phyloP scores from a whole-genome alignment of 345 rosid genomes.

The Populus ilicifolia region DNA sequence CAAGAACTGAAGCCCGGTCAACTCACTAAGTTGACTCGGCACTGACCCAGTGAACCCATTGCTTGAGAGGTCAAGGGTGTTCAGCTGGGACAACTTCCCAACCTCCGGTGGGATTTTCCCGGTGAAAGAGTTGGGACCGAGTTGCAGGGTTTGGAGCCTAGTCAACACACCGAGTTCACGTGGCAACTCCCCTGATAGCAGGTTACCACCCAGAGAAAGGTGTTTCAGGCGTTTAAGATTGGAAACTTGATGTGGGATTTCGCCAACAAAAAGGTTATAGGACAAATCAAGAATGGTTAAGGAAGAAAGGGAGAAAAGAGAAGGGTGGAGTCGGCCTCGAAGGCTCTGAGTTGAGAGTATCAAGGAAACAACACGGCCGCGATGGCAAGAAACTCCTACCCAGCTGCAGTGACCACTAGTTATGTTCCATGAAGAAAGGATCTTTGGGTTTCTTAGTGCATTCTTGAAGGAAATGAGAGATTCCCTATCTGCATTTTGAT shows the following conservation, averaged over 20 bases:
- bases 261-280: conserved; percentile 42
- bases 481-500: conserved; percentile 33
- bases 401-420: conserved; percentile 50
- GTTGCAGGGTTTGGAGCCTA: conserved; percentile 27
- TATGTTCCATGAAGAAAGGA: conserved; percentile 62
- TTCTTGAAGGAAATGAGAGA: conserved; percentile 45
- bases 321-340: conserved; percentile 38
- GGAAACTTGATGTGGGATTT: conserved; percentile 31
- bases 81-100: conserved; percentile 40
- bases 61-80: conserved; percentile 57
- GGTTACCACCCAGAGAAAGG: conserved; percentile 37
- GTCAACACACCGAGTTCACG: conserved; percentile 35
- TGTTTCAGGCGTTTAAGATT: conserved; percentile 28
- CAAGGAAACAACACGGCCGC: conserved; percentile 47
- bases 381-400: conserved; percentile 65
- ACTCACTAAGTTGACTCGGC: conserved; percentile 44
- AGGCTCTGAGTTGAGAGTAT: conserved; percentile 39
- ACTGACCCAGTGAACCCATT: conserved; percentile 52
- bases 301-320: conserved; percentile 49
- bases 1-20: conserved; percentile 44
- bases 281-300: conserved; percentile 65
- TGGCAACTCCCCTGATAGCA: conserved; percentile 47
- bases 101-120: conserved; percentile 59
- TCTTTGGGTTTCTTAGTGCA: conserved; percentile 37
- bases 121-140: conserved; percentile 43